These are phyloP conservation scores for Eremothecium gossypii DNA, from an alignment of 1,139 yeast species.

Conservation along the genomic window DNA sequence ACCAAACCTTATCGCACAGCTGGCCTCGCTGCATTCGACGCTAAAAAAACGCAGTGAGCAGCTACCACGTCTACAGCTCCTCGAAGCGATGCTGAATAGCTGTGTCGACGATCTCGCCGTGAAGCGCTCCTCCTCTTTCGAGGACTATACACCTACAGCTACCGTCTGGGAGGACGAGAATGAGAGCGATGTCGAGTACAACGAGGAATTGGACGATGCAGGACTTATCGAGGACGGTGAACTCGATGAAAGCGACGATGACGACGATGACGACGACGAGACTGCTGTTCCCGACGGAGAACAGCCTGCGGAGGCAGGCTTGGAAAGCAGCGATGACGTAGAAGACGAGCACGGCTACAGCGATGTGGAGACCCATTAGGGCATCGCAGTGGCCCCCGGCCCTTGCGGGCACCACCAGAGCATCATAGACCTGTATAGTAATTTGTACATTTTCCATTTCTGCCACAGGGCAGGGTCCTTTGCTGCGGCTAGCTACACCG, in stretches of 20 bases:
- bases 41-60: slow-evolving; percentile 65
- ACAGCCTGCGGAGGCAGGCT: slow-evolving; percentile 7
- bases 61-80: slow-evolving; percentile 67
- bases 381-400: too few species aligned
- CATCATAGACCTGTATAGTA: too few species aligned
- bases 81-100: slow-evolving; percentile 74
- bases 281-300: slow-evolving; percentile 1
- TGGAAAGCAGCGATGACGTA: slow-evolving; percentile 6
- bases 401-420: too few species aligned
- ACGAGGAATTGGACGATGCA: slow-evolving; percentile 35
- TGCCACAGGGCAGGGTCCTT: too few species aligned
- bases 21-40: slow-evolving; percentile 72
- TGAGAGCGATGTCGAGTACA: slow-evolving; percentile 36
- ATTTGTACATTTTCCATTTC: too few species aligned
- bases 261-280: slow-evolving; percentile 10
- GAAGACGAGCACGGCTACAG: slow-evolving; percentile 26
- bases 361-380: slow-evolving; percentile 27
- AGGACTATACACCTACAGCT: background rate
- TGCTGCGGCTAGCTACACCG: too few species aligned
- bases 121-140: slow-evolving; percentile 34
- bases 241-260: slow-evolving; percentile 22
- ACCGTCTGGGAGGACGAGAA: slow-evolving; percentile 28
- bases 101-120: slow-evolving; percentile 61
- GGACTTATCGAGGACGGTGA: slow-evolving; percentile 34
- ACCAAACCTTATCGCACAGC: slow-evolving; percentile 57